Evolutionary conservation across 495 filamentous ascomycete species (phyloP).

Genomic region (Astrothelium subdiscretum): DNA sequence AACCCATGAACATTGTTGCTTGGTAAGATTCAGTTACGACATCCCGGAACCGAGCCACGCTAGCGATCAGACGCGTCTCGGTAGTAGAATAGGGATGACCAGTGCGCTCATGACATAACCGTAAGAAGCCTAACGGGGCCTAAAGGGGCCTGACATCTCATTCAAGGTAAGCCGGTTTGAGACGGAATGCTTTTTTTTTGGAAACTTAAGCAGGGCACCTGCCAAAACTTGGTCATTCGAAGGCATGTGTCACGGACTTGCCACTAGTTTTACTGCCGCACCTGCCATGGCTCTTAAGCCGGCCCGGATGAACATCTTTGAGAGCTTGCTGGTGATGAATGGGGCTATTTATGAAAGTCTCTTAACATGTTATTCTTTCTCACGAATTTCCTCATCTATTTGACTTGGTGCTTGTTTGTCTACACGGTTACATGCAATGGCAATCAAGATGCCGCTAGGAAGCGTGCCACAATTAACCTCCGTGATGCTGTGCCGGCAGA

Average conservation of each 20-base stretch:
- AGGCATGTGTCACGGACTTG: not conserved
- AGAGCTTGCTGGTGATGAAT: not conserved
- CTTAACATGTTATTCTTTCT: not conserved
- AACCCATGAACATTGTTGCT: no score
- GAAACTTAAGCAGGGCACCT: not conserved
- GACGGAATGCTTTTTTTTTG: not conserved
- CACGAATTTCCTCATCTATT: not conserved
- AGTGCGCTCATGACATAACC: not conserved
- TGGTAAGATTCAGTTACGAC: no score
- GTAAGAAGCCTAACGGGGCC: not conserved
- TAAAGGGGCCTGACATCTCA: not conserved
- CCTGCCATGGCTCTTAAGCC: not conserved
- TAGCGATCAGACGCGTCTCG: no score
- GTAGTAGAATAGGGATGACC: no score
- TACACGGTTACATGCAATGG: not conserved
- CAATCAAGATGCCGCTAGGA: not conserved
- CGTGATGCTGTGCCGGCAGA: not conserved
- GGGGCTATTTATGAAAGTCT: not conserved
- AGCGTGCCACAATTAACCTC: not conserved
- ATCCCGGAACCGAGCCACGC: no score
- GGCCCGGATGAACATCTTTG: not conserved
- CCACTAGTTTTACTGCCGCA: not conserved
- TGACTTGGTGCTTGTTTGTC: not conserved
- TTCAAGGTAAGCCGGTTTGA: not conserved
- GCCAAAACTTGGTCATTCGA: no score